Base-by-base conservation (phyloP, 768 basidiomycete species). In the Lactarius evosmus region DNA sequence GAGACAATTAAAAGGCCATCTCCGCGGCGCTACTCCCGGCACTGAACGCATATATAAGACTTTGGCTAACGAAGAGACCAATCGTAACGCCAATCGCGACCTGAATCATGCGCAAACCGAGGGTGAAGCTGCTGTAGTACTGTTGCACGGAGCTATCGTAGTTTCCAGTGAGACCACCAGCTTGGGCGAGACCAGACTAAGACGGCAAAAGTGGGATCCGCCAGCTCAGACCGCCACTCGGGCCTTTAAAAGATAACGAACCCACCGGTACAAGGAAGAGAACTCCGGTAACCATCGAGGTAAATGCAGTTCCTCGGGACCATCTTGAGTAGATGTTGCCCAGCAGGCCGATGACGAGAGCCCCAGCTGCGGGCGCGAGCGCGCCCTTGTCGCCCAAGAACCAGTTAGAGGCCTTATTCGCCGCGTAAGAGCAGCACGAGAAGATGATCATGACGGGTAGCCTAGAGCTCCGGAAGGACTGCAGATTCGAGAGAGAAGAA, bases 271-370 rank as follows among this genome's bases (percentile, higher is more conserved):
- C 92, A 25, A 94, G 78, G 74, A 94, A 93, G 54, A 93, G 75
- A n/a, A 95, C 88, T n/a, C 90, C 89, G 2, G 92, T 89, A n/a
- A 93, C 89, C 89, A 93, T 95, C 12, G 88, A 85, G 0, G 91
- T 92, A 73, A 94, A 95, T 3, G 93, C 91, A 2, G 91, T 93
- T 58, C 91, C 91, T 32, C 85, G 80, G 62, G 86, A 78, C 19
- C 88, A 74, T 19, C 91, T 82, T 38, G 90, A 91, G 72, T 92
- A 93, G n/a, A 86, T 70, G 70, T 93, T 93, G 53, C 90, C 91
- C 38, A 91, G 79, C n/a, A 86, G 74, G 38, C 92, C 91, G 63
- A 91, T 85, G 36, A 86, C 82, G 68, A 91, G 82, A 25, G 92
- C 89, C 22, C 92, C 91, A 66, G 85, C 80, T 44, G 89, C 89